Evolutionary conservation across 768 basidiomycete genomes (phyloP).

Genomic region (Piloderma croceum): DNA sequence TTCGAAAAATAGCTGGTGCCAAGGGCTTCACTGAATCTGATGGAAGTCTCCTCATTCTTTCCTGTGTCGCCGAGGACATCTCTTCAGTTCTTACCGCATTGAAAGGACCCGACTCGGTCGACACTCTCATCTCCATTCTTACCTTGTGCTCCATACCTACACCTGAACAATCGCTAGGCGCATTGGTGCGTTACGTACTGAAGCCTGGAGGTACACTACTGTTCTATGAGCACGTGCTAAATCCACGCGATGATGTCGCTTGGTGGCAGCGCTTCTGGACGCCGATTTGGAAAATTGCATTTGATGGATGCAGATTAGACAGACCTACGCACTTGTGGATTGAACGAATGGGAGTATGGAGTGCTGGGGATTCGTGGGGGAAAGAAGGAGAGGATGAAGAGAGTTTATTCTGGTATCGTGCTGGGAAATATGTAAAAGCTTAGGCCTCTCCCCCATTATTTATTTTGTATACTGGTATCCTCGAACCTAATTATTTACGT

Average conservation of each 20-base stretch:
- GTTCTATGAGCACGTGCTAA: constrained; percentile 68
- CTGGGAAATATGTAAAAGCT: constrained; percentile 47
- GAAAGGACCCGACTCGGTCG: constrained; percentile 30
- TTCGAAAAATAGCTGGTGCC: constrained; percentile 42
- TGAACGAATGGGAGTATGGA: constrained; percentile 43
- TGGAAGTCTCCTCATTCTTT: constrained; percentile 51
- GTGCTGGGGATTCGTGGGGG: constrained; percentile 38
- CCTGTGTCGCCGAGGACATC: constrained; percentile 60
- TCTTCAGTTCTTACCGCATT: constrained; percentile 40
- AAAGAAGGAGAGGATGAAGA: constrained; percentile 52
- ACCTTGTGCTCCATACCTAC: constrained; percentile 61
- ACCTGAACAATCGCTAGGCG: constrained; percentile 42
- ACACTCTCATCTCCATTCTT: constrained; percentile 62
- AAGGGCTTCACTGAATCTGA: constrained; percentile 50
- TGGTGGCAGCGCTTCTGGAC: constrained; percentile 76
- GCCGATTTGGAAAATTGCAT: constrained; percentile 54
- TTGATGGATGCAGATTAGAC: constrained; percentile 64
- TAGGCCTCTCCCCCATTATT: too few species aligned
- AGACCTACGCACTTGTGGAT: constrained; percentile 48
- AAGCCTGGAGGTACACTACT: constrained; percentile 61
- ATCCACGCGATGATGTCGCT: constrained; percentile 44
- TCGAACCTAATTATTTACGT: too few species aligned
- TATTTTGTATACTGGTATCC: too few species aligned
- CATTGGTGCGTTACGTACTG: constrained; percentile 47
- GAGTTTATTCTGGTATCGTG: constrained; percentile 53